Conservation (phyloP, 768 basidiomycete species). For the Termitomyces sp. region DNA sequence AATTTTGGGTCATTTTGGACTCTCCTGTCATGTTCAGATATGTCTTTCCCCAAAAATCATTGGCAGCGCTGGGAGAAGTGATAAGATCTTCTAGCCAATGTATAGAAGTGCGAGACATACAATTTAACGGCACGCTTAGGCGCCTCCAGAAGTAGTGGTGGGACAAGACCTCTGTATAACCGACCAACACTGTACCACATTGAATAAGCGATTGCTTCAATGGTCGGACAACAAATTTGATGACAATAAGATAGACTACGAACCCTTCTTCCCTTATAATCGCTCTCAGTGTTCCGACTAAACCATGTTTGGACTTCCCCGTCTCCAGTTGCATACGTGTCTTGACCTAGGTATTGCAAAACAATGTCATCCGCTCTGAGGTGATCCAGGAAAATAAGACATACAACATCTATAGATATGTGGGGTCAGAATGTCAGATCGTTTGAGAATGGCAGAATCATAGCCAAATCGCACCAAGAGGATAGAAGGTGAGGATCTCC, state of each 20-base stretch:
- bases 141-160: constrained; percentile 91
- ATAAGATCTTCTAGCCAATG: constrained; percentile 1
- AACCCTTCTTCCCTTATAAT: constrained; percentile 94
- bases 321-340: constrained; percentile 98
- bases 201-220: neutral
- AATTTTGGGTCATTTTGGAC: constrained; percentile 77
- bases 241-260: constrained; percentile 16
- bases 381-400: constrained; percentile 25
- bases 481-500: constrained; percentile 81
- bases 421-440: constrained; percentile 1
- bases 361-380: constrained; percentile 4
- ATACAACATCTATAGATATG: constrained; percentile 68
- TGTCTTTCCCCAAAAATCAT: constrained; percentile 95
- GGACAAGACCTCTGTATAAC: constrained; percentile 93
- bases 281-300: constrained; percentile 75
- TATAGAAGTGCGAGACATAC: constrained; percentile 32
- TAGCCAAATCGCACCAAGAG: constrained; percentile 60
- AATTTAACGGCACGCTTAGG: constrained; percentile 98
- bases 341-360: constrained; percentile 62
- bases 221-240: constrained; percentile 13
- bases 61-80: constrained; percentile 52
- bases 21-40: constrained; percentile 60
- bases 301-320: constrained; percentile 67
- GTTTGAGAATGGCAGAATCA: neutral
- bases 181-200: constrained; percentile 57